Conservation (phyloP, 2,329 filamentous ascomycete species). For the Aspergillus clavatus region DNA sequence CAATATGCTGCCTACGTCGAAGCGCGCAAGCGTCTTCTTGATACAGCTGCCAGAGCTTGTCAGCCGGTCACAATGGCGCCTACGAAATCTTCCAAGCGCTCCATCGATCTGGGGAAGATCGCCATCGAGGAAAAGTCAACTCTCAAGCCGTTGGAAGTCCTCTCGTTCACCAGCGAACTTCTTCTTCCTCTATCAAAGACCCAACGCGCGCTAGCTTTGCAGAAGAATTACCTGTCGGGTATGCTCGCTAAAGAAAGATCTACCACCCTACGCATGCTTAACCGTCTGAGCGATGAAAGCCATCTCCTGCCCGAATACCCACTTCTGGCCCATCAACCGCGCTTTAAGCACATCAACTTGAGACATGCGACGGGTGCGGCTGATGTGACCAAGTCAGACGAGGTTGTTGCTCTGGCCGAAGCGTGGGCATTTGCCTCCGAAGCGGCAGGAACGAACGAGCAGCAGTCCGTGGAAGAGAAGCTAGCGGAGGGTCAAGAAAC, state of each 20-base stretch:
- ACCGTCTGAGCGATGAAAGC: slow-evolving; percentile 40
- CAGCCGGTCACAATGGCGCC: slow-evolving; percentile 27
- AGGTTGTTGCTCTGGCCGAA: slow-evolving; percentile 31
- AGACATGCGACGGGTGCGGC: slow-evolving; percentile 13
- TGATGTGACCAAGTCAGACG: slow-evolving; percentile 24
- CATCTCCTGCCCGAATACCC: slow-evolving; percentile 42
- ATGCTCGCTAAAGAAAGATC: slow-evolving; percentile 37
- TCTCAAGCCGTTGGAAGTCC: slow-evolving; percentile 24
- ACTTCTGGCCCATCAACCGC: slow-evolving; percentile 31
- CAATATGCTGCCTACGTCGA: slow-evolving; percentile 36
- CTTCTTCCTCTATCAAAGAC: slow-evolving; percentile 33
- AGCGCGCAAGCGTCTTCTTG: slow-evolving; percentile 33
- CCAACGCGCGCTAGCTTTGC: slow-evolving; percentile 34
- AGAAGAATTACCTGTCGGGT: slow-evolving; percentile 35
- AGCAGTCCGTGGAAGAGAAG: slow-evolving; percentile 32
- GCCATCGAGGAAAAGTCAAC: slow-evolving; percentile 13
- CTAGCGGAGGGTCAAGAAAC: slow-evolving; percentile 29
- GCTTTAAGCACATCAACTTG: slow-evolving; percentile 31
- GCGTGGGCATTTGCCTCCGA: slow-evolving; percentile 40
- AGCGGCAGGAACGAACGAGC: slow-evolving; percentile 27
- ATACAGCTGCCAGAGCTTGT: slow-evolving; percentile 33
- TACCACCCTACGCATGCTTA: slow-evolving; percentile 32
- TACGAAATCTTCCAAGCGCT: slow-evolving; percentile 16
- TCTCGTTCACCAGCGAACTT: slow-evolving; percentile 30
- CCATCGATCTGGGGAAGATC: slow-evolving; percentile 12